A percentile compares a stretch with the other conserved stretches of the same genome.
Conservation (phyloP, 257 asterid genomes). For the Lycium ferocissimum region DNA sequence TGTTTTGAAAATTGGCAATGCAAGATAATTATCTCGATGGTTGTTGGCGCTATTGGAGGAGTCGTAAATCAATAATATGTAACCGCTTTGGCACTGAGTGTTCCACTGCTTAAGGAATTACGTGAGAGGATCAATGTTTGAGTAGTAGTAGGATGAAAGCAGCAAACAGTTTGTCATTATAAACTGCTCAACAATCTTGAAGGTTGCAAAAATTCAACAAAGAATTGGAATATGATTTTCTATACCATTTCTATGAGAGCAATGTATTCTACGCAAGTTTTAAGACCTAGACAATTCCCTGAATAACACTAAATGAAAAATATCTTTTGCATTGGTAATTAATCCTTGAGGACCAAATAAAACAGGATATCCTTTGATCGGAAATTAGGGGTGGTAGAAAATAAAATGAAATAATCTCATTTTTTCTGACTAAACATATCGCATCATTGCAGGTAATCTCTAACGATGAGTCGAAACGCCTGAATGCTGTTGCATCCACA, state of each 20-base stretch:
- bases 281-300: no score
- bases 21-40: background rate
- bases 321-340: background rate
- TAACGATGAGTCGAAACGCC: conserved; percentile 68
- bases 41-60: background rate
- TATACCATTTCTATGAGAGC: background rate
- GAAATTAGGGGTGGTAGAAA: background rate
- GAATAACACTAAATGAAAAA: background rate
- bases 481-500: conserved; percentile 77
- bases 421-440: background rate
- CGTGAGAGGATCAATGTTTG: background rate
- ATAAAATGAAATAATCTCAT: background rate
- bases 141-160: background rate
- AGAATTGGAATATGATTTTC: background rate
- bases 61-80: background rate
- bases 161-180: background rate
- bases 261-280: background rate
- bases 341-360: background rate
- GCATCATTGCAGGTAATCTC: conserved; percentile 66
- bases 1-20: background rate
- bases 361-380: background rate
- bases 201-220: background rate
- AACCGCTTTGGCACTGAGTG: background rate
- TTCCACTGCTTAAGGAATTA: background rate
- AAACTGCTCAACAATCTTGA: background rate